phyloP scores from a whole-genome alignment of 2,329 filamentous ascomycete species.

The Claviceps humidiphila region DNA sequence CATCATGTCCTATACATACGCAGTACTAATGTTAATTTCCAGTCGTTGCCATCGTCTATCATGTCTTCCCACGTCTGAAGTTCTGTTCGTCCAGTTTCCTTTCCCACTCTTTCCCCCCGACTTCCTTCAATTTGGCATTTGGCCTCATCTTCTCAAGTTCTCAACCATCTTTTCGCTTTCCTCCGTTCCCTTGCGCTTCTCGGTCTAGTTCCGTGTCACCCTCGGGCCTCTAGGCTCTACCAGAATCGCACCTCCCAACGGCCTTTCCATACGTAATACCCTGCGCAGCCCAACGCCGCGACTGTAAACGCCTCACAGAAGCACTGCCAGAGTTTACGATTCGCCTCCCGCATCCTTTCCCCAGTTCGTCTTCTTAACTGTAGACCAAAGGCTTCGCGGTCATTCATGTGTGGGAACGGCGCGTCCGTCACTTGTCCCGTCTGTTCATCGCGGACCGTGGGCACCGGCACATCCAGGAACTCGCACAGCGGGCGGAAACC shows the following conservation, averaged over 20 bases:
- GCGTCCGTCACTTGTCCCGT: slow-evolving; percentile 19
- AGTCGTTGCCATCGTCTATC: too few species aligned
- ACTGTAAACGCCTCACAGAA: slow-evolving; percentile 13
- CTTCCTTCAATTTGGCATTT: too few species aligned
- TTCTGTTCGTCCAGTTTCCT: too few species aligned
- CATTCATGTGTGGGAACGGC: slow-evolving; percentile 22
- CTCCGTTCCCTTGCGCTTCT: too few species aligned
- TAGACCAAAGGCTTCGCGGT: slow-evolving; percentile 14
- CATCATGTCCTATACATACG: too few species aligned
- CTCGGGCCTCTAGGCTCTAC: too few species aligned
- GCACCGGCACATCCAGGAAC: slow-evolving; percentile 24
- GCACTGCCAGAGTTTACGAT: slow-evolving; percentile 12
- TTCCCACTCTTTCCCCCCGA: too few species aligned
- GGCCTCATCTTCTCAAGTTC: too few species aligned
- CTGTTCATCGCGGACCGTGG: slow-evolving; percentile 16
- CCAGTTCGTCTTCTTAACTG: background rate
- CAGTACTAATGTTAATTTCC: too few species aligned
- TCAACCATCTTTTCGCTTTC: too few species aligned
- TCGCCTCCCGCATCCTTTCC: slow-evolving; percentile 10
- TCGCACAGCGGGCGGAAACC: slow-evolving; percentile 29
- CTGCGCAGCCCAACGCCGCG: slow-evolving; percentile 16
- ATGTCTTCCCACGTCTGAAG: too few species aligned
- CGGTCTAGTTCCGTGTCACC: too few species aligned
- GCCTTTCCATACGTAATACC: slow-evolving; percentile 17
- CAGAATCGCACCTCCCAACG: slow-evolving; percentile 11